Base-by-base conservation (phyloP, 257 asterid genomes). In the Pogostemon cablin region DNA sequence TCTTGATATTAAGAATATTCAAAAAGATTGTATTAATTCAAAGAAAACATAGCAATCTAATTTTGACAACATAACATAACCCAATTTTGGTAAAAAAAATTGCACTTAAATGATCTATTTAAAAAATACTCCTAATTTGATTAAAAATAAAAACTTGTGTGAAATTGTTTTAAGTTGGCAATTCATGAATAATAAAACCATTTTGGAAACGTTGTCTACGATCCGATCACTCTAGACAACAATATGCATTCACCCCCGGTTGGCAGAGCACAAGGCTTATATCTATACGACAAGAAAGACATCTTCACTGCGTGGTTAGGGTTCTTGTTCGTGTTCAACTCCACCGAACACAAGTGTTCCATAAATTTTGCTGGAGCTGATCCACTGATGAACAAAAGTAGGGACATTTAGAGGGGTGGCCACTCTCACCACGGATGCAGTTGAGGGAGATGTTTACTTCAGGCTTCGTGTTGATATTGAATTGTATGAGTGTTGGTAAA, bases 381-480 rank as follows among this genome's bases (percentile, higher is more conserved):
- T 47, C 98, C 96, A 9, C 32, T 90, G 72, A 80, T 86, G 91
- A 83, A 86, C 69, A 85, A 86, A 88, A 84, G 87, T 0, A 86
- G 96, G 83, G 96, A 92, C 63, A 68, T 92, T 44, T 3, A 78
- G 96, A 75, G 98, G 96, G 20, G 80, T 88, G 48, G 98, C 96
- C 3, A 85, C 92, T 11, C 9, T 92, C 75, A 68, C 4, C 48
- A 92, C 96, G 0, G 96, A 90, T 79, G 87, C 98, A 0, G 65
- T 77, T 2, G 96, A 92, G 50, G 91, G 87, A 1, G 95, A 85
- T 0, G 96, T 86, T 42, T 89, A 90, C 59, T 90, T 92, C 17
- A 65, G 98, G 69, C 90, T 90, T 15, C 83, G 81, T 1, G 84
- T 67, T 10, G 88, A 85, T 80, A 77, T 92, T 65, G 85, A 77